These are phyloP conservation scores for Alternaria postmessia DNA, from an alignment of 2,329 filamentous ascomycete species.

Conservation along the genomic window DNA sequence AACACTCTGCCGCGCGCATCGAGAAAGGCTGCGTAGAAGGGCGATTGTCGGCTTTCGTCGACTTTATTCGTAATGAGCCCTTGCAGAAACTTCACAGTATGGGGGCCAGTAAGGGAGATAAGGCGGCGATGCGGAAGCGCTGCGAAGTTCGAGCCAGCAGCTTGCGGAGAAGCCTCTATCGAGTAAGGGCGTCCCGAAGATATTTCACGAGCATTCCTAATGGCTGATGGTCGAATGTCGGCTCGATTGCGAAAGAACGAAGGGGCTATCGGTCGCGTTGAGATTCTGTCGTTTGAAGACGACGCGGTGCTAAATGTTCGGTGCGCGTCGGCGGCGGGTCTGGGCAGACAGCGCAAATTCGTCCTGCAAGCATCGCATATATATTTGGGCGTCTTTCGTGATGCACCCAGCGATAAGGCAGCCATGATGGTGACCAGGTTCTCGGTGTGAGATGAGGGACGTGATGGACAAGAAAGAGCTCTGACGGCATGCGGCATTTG, in stretches of 20 bases:
- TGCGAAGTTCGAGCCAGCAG: conserved; percentile 55
- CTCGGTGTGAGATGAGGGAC: not conserved
- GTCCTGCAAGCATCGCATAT: conserved; percentile 35
- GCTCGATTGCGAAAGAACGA: not conserved
- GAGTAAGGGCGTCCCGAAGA: not conserved
- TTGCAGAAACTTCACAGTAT: conserved; percentile 85
- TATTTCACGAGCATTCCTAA: not conserved
- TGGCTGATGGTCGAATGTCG: no score
- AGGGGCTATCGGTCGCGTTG: conserved; percentile 40
- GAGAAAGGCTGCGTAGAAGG: conserved; percentile 79
- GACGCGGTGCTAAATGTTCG: conserved; percentile 22
- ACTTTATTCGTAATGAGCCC: conserved; percentile 83
- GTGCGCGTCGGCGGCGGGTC: conserved; percentile 7
- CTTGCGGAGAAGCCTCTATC: not conserved
- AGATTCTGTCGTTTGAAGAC: conserved; percentile 6
- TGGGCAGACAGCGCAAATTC: conserved; percentile 7
- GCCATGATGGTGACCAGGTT: conserved; percentile 20
- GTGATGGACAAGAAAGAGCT: not conserved
- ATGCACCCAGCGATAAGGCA: conserved; percentile 6
- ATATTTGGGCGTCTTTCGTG: conserved; percentile 11
- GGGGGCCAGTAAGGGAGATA: conserved; percentile 79
- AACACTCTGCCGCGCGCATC: conserved; percentile 83
- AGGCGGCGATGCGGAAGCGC: conserved; percentile 76
- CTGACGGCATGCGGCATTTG: conserved; percentile 25
- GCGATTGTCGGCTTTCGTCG: conserved; percentile 53